These are phyloP conservation scores for Litsea cubeba DNA, from an alignment of 164 flowering plant genomes.

Conservation along the genomic window DNA sequence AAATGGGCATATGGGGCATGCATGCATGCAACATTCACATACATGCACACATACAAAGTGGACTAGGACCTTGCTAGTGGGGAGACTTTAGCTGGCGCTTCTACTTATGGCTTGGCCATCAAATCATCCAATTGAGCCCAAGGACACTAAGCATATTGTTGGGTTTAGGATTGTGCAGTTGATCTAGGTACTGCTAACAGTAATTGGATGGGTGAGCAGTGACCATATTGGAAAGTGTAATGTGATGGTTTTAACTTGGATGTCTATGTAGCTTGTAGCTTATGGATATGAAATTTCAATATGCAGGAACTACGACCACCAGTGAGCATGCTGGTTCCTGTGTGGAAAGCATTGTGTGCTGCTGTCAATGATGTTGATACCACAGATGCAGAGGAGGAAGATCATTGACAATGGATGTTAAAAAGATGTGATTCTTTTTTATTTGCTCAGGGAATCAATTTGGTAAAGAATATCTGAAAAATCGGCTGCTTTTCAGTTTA, in stretches of 20 bases:
- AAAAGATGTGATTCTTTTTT: background rate
- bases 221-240: background rate
- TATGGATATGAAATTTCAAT: background rate
- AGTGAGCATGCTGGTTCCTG: constrained; percentile 66
- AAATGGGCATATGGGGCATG: too few relatives aligned
- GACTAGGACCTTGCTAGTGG: background rate
- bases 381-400: constrained; percentile 9
- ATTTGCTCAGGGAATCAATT: background rate
- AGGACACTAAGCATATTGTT: background rate
- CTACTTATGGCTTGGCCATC: background rate
- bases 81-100: background rate
- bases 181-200: background rate
- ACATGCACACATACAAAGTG: background rate
- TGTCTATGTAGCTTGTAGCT: background rate
- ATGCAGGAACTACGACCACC: constrained; percentile 68
- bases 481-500: background rate
- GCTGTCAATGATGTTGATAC: constrained; percentile 27
- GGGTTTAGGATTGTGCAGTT: background rate
- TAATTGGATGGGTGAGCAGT: background rate
- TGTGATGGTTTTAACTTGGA: background rate
- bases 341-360: constrained; percentile 81
- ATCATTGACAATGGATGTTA: background rate
- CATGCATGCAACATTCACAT: too few relatives aligned
- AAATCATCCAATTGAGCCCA: background rate
- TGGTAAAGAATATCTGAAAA: background rate